A percentile compares a stretch with the other conserved stretches of the same genome.
These are phyloP conservation scores for Lathyrus tuberosus DNA, from an alignment of 306 rosid species.

Conservation along the genomic window DNA sequence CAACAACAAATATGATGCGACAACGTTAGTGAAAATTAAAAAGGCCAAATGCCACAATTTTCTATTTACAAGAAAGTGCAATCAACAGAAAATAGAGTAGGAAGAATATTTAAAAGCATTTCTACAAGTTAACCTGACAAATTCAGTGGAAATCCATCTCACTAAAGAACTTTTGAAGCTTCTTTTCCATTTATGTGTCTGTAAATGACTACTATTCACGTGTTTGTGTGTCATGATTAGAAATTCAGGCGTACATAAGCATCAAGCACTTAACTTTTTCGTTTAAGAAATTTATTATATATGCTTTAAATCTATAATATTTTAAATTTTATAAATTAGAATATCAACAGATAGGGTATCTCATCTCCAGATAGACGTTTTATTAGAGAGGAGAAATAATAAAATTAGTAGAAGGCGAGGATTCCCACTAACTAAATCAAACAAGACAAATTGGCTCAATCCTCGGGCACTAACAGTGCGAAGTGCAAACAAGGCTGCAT, in stretches of 20 bases:
- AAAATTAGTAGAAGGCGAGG: conserved; percentile 1
- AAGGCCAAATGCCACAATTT: conserved; percentile 4
- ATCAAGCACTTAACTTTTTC: background rate
- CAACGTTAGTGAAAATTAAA: conserved; percentile 26
- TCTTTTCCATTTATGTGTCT: no score
- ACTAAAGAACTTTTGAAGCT: no score
- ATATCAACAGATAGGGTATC: background rate
- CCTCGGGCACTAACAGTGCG: background rate
- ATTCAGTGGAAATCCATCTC: no score
- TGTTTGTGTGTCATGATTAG: no score
- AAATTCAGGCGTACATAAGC: no score
- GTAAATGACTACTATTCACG: no score
- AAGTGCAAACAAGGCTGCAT: background rate
- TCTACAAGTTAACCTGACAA: no score
- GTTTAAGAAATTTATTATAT: background rate
- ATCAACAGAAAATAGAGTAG: no score
- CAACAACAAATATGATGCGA: conserved; percentile 5
- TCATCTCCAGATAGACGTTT: background rate
- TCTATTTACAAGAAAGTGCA: background rate
- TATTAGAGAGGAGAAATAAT: background rate
- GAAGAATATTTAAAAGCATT: background rate
- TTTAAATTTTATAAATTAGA: conserved; percentile 2
- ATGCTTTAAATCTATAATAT: conserved; percentile 1
- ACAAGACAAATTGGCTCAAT: background rate
- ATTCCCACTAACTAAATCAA: conserved; percentile 1